These are phyloP conservation scores for Comarum palustre DNA, from an alignment of 306 rosid species.

Conservation along the genomic window DNA sequence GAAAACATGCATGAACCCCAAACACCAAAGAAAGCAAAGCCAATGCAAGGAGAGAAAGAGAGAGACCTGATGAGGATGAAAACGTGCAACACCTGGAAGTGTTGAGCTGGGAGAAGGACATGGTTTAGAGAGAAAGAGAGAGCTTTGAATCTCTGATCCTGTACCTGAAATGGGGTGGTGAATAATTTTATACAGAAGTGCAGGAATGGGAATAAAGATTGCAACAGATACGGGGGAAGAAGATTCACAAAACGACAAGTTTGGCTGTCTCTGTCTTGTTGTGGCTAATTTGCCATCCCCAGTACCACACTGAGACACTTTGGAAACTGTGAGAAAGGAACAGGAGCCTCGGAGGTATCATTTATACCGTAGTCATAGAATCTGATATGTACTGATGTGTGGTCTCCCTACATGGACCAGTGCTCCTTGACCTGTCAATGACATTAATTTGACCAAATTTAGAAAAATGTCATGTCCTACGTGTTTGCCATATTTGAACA, in stretches of 20 bases:
- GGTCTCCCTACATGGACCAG: neutral
- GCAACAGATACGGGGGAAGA: neutral
- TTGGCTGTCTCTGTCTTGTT: neutral
- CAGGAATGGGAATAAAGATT: neutral
- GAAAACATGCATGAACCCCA: slow-evolving; percentile 4
- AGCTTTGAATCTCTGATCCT: neutral
- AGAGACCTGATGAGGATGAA: slow-evolving; percentile 28
- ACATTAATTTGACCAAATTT: neutral
- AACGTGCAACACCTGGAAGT: slow-evolving; percentile 11
- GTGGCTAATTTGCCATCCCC: too few relatives aligned
- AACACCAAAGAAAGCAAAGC: neutral
- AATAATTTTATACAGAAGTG: neutral
- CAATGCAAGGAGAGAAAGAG: neutral
- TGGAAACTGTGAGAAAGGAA: neutral
- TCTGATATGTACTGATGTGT: neutral
- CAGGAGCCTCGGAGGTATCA: neutral
- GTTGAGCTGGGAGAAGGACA: slow-evolving; percentile 15
- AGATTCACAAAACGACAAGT: neutral
- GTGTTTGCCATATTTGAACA: neutral
- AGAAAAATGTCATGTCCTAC: neutral
- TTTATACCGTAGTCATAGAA: neutral
- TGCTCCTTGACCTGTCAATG: neutral
- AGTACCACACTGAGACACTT: too few relatives aligned
- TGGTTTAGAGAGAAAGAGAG: slow-evolving; percentile 1
- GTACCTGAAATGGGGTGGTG: neutral